Evolutionary conservation across 306 rosid genomes (phyloP).

Genomic region (Senna siamea): DNA sequence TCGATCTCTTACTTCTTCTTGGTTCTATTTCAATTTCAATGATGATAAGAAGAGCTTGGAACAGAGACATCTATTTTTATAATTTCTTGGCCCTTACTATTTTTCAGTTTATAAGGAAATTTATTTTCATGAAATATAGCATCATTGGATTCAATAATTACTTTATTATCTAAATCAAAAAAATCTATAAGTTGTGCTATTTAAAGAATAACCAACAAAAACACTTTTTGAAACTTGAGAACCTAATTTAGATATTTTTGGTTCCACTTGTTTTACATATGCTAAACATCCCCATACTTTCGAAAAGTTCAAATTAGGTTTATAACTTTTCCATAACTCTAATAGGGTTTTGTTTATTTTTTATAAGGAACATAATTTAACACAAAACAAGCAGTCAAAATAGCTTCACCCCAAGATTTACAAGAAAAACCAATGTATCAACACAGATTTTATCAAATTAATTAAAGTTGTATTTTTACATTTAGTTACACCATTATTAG

Average conservation of each 20-base stretch:
- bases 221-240: constrained; percentile 13
- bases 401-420: neutral
- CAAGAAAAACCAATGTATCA: neutral
- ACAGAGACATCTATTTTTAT: neutral
- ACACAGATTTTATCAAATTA: neutral
- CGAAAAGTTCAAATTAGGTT: neutral
- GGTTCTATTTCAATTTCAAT: too few relatives aligned
- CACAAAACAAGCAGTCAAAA: neutral
- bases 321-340: neutral
- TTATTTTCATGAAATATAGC: neutral
- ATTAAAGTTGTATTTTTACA: neutral
- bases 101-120: too few relatives aligned
- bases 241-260: neutral
- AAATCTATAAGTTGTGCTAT: too few relatives aligned
- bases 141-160: neutral
- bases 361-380: neutral
- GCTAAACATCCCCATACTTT: too few relatives aligned
- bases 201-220: too few relatives aligned
- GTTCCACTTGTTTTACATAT: neutral
- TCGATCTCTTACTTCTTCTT: too few relatives aligned
- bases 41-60: too few relatives aligned
- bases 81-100: too few relatives aligned
- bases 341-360: neutral
- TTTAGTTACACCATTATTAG: neutral
- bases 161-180: too few relatives aligned